Evolutionary conservation across 2,329 filamentous ascomycete species (phyloP).

Genomic region (Pseudopithomyces maydicus): DNA sequence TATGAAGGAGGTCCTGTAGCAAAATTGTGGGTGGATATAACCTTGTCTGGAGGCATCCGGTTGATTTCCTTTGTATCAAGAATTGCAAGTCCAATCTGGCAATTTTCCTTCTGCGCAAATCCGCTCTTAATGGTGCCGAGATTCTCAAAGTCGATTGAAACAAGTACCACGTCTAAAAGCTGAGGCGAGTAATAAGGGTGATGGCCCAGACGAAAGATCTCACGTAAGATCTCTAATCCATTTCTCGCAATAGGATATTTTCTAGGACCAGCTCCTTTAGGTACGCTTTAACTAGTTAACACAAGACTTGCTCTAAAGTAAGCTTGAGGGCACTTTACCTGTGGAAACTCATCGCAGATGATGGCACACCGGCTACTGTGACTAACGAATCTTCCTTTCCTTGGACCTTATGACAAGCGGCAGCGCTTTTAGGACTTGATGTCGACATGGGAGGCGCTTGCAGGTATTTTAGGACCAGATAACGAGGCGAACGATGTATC

Average conservation of each 20-base stretch:
- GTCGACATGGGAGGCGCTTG: too few species aligned
- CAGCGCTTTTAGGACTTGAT: too few species aligned
- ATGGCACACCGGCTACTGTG: too few species aligned
- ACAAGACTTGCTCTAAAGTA: too few species aligned
- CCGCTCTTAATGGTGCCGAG: constrained; percentile 11
- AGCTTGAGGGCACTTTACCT: too few species aligned
- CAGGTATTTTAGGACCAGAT: too few species aligned
- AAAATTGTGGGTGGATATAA: constrained; percentile 8
- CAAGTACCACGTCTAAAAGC: constrained; percentile 3
- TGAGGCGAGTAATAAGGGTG: background rate
- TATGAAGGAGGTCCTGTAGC: constrained; percentile 7
- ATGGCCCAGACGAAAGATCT: constrained; percentile 9
- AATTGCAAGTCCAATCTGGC: constrained; percentile 8
- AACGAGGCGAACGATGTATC: too few species aligned
- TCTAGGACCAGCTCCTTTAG: too few species aligned
- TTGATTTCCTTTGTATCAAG: constrained; percentile 11
- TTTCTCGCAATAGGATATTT: background rate
- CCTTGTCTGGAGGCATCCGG: constrained; percentile 4
- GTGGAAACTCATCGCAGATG: too few species aligned
- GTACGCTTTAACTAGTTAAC: too few species aligned
- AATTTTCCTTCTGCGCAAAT: constrained; percentile 6
- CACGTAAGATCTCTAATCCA: constrained; percentile 5
- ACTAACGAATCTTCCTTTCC: too few species aligned
- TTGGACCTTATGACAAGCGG: too few species aligned
- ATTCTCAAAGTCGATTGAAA: constrained; percentile 10